Evolutionary conservation across 164 flowering plant species (phyloP).

Genomic region (Sextonia rubra): DNA sequence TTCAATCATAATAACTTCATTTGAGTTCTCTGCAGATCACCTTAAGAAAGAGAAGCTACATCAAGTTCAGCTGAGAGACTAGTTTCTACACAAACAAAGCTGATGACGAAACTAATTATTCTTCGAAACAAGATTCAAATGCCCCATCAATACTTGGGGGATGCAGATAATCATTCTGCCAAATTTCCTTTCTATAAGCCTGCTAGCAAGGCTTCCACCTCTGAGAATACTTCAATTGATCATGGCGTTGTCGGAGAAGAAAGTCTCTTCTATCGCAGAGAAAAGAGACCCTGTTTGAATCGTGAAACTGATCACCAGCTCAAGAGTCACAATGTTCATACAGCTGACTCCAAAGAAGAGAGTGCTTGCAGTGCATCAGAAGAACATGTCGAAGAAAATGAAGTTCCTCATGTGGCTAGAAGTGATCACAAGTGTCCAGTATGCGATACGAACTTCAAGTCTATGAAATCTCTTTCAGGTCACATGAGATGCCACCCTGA

Average conservation of each 20-base stretch:
- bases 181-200: not conserved
- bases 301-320: not conserved
- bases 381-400: not conserved
- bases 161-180: not conserved
- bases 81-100: not conserved
- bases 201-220: slow-evolving; percentile 18
- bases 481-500: too few relatives aligned
- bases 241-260: slow-evolving; percentile 13
- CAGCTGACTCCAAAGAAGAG: not conserved
- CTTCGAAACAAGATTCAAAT: slow-evolving; percentile 5
- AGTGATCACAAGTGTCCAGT: too few relatives aligned
- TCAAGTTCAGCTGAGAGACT: not conserved
- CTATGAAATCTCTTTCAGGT: too few relatives aligned
- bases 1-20: not conserved
- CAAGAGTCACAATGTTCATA: not conserved
- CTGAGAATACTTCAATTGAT: slow-evolving; percentile 56
- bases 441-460: too few relatives aligned
- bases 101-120: not conserved
- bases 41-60: not conserved
- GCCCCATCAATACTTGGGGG: not conserved
- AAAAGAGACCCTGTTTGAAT: not conserved
- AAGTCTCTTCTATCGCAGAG: not conserved
- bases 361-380: not conserved
- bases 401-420: too few relatives aligned
- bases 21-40: not conserved